Conservation (phyloP, 768 basidiomycete genomes). For the Brasilioporus rufonigricans region DNA sequence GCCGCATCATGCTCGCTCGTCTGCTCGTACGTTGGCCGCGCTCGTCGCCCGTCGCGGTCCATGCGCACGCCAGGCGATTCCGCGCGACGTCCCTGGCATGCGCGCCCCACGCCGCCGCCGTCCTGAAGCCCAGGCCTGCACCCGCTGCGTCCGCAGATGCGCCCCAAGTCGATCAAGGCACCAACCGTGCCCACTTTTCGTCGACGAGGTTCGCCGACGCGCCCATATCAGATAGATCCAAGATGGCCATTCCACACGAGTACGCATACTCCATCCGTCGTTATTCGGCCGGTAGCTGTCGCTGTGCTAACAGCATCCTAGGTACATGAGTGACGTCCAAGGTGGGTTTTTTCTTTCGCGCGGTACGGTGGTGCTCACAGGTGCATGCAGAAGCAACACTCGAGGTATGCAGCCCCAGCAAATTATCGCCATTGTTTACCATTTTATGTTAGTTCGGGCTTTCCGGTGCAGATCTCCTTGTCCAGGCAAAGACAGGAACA, state of each 20-base stretch:
- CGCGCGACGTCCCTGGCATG: conserved; percentile 7
- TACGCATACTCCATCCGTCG: conserved; percentile 23
- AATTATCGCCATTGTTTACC: conserved; percentile 1
- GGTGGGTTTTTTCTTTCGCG: conserved; percentile 25
- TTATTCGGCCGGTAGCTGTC: conserved; percentile 3
- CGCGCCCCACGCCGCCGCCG: conserved; percentile 8
- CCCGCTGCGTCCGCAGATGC: not conserved
- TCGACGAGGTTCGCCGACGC: conserved; percentile 28
- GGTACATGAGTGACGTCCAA: conserved; percentile 49
- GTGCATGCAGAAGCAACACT: conserved; percentile 40
- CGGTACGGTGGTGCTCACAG: not conserved
- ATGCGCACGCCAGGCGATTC: conserved; percentile 15
- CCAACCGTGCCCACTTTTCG: conserved; percentile 29
- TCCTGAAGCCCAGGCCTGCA: conserved; percentile 8
- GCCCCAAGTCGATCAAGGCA: conserved; percentile 12
- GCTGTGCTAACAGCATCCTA: conserved; percentile 23
- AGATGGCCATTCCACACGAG: conserved; percentile 43
- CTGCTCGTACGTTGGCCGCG: conserved; percentile 25
- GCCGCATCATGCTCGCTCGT: conserved; percentile 18
- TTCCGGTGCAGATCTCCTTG: conserved; percentile 44
- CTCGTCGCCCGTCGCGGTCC: conserved; percentile 8
- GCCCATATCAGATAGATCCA: conserved; percentile 39
- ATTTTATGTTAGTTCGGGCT: conserved; percentile 34
- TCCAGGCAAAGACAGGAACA: conserved; percentile 60
- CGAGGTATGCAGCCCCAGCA: conserved; percentile 23